Conservation (phyloP, 192 early-diverging fungal genomes). For the Backusella parvicylindrica region DNA sequence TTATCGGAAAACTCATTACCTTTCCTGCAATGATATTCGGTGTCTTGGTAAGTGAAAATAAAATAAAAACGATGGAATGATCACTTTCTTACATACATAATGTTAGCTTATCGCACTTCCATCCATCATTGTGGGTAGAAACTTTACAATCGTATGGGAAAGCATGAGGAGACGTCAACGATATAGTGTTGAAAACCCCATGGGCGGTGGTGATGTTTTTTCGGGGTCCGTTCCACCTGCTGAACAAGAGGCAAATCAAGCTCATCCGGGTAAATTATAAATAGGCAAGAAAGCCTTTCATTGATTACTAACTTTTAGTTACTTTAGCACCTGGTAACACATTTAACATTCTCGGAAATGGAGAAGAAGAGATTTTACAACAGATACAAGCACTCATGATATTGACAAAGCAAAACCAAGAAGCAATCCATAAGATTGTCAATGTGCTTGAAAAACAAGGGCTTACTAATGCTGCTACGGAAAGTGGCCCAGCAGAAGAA, state of each 20-base stretch:
- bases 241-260: conserved; percentile 7
- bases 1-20: conserved; percentile 73
- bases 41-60: conserved; percentile 43
- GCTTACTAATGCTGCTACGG: not conserved
- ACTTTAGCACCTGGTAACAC: not conserved
- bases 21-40: conserved; percentile 83
- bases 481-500: not conserved
- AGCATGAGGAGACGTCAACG: conserved; percentile 47
- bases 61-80: not conserved
- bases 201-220: not conserved
- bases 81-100: not conserved
- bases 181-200: not conserved
- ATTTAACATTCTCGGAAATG: not conserved
- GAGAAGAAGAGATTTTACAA: conserved; percentile 9
- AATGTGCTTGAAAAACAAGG: conserved; percentile 11
- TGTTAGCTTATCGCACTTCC: conserved; percentile 78
- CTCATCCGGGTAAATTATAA: not conserved
- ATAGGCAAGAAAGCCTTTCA: not conserved
- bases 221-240: not conserved
- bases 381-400: conserved; percentile 20
- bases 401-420: conserved; percentile 27
- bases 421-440: conserved; percentile 25
- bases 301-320: not conserved
- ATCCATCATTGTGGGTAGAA: conserved; percentile 80
- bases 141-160: conserved; percentile 83